These are phyloP conservation scores for Nicotiana noctiflora DNA, from an alignment of 257 asterid species.

Conservation along the genomic window DNA sequence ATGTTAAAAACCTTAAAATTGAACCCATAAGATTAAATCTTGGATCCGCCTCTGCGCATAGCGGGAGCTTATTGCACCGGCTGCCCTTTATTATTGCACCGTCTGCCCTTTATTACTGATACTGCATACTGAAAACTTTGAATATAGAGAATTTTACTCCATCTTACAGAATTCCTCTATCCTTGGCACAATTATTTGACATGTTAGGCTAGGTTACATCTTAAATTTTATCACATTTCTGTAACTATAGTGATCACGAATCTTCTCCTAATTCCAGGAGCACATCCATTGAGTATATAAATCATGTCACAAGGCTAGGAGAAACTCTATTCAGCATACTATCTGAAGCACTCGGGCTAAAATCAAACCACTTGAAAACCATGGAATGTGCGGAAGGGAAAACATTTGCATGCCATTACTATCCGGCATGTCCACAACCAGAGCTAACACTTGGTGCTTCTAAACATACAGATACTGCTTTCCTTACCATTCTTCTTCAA, in stretches of 20 bases:
- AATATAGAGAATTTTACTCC: no score
- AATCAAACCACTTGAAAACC: conserved; percentile 28
- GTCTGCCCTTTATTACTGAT: no score
- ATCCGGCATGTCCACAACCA: conserved; percentile 71
- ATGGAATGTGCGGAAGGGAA: conserved; percentile 38
- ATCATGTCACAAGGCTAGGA: conserved; percentile 33
- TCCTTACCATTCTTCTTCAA: conserved; percentile 62
- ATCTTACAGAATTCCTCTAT: no score
- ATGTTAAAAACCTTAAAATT: no score
- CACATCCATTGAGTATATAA: conserved; percentile 32
- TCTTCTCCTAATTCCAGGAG: conserved; percentile 25
- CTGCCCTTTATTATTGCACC: no score
- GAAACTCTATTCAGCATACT: conserved; percentile 34
- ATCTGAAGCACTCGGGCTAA: conserved; percentile 64
- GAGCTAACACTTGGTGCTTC: conserved; percentile 55
- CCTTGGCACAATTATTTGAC: no score
- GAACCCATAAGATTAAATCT: no score
- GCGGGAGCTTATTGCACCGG: no score
- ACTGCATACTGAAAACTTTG: not conserved
- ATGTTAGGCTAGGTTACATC: no score
- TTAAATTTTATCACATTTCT: no score
- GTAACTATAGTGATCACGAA: no score
- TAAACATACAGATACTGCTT: conserved; percentile 63
- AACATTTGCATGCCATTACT: conserved; percentile 45
- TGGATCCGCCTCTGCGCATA: no score